Evolutionary conservation across 2,329 filamentous ascomycete genomes (phyloP).

Genomic region (Balansia obtecta): DNA sequence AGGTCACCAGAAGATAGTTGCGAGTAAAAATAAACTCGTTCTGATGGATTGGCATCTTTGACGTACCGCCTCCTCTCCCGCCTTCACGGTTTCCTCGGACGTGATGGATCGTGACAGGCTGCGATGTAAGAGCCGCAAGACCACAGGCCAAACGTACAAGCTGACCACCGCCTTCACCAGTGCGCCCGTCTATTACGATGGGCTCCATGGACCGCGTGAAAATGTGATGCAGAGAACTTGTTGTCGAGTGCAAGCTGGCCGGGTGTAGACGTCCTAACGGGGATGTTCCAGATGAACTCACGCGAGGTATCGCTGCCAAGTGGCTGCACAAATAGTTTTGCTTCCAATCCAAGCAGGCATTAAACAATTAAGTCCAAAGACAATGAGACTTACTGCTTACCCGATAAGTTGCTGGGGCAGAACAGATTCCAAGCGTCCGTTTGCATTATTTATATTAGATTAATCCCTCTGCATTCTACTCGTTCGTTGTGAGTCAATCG

Average conservation of each 20-base stretch:
- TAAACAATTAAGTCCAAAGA: background rate
- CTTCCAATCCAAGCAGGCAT: background rate
- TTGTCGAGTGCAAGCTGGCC: background rate
- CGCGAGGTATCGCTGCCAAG: background rate
- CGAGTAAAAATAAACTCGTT: no score
- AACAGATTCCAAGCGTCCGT: background rate
- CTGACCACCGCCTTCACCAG: constrained; percentile 51
- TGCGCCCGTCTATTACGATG: constrained; percentile 41
- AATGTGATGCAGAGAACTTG: background rate
- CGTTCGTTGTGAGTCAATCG: background rate
- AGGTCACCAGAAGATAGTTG: no score
- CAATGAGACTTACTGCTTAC: no score
- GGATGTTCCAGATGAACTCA: background rate
- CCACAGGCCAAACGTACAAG: constrained; percentile 43
- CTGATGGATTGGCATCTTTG: background rate
- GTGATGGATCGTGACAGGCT: constrained; percentile 39
- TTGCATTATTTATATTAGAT: background rate
- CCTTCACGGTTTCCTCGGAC: constrained; percentile 40
- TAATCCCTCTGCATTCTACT: background rate
- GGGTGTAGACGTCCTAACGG: background rate
- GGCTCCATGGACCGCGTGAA: constrained; percentile 14
- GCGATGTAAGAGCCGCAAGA: constrained; percentile 41
- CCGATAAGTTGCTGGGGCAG: no score
- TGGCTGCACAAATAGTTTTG: background rate
- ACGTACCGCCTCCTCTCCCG: constrained; percentile 16